Evolutionary conservation across 31 red algal species (phyloP), one percentile per base, ranked within the genome.

Genomic region (Endocladia muricata): DNA sequence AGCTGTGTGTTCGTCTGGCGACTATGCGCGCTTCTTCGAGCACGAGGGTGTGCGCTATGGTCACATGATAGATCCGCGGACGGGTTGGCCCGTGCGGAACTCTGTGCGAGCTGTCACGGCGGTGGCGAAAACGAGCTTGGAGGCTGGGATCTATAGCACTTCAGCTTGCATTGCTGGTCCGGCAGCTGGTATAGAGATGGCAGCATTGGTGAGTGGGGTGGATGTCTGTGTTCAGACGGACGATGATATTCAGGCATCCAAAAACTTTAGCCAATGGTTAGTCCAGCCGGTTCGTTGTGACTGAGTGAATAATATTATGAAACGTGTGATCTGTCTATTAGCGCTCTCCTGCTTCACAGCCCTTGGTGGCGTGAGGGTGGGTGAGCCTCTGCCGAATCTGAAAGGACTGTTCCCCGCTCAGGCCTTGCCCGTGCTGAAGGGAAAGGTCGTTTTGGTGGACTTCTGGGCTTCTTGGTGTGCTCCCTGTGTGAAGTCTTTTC

Each of bases 391-490:
- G n/a, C n/a, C n/a, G n/a, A n/a, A n/a, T n/a, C n/a, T n/a, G n/a
- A n/a, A n/a, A n/a, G n/a, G n/a, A n/a, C n/a, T n/a, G n/a, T n/a
- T n/a, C n/a, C n/a, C n/a, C n/a, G n/a, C n/a, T n/a, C n/a, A n/a
- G n/a, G n/a, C n/a, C n/a, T n/a, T n/a, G n/a, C n/a, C n/a, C n/a
- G n/a, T n/a, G n/a, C n/a, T 9, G 8, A 19, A 9, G 26, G 33
- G 66, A 13, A 70, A 70, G 26, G 26, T 64, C 17, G 60, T 64
- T 13, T 30, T 64, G 13, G 15, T 64, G 26, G 66, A 70, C 48
- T 70, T 42, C 48, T 70, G 33, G 66, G 66, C 66, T 22, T 21
- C 15, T 23, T 64, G 60, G 60, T 64, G 60, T 64, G 60, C 15
- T 28, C 60, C 60, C 26, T 64, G 60, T 64, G 11, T 11, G 26